Evolutionary conservation across 345 rosid species (phyloP).

Genomic region (Theobroma cacao): DNA sequence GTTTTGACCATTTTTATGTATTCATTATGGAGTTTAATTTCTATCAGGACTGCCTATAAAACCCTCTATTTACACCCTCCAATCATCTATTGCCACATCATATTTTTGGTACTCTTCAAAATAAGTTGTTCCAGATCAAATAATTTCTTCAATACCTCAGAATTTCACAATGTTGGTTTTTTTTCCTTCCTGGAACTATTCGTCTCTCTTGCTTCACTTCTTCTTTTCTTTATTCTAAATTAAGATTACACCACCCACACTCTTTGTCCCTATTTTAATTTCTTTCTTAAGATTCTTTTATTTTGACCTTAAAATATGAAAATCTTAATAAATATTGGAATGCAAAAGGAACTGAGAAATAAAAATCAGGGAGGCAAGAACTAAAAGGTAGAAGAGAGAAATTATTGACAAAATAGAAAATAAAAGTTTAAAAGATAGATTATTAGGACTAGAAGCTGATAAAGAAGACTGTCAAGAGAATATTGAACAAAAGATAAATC

Average conservation of each 20-base stretch:
- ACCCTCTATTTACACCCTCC: background rate
- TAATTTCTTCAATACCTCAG: too few species aligned
- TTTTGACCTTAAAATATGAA: background rate
- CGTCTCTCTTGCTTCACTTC: background rate
- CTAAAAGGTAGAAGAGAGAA: background rate
- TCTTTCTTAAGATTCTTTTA: too few species aligned
- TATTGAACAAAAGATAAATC: too few species aligned
- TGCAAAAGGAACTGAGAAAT: background rate
- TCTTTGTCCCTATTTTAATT: too few species aligned
- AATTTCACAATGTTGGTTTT: background rate
- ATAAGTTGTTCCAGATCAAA: background rate
- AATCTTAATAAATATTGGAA: background rate
- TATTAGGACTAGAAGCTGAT: too few species aligned
- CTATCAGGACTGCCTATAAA: background rate
- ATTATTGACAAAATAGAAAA: too few species aligned
- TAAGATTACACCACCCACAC: background rate
- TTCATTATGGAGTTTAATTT: background rate
- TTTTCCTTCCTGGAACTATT: background rate
- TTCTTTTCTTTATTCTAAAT: too few species aligned
- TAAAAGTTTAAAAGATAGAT: too few species aligned
- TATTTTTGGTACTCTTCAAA: too few species aligned
- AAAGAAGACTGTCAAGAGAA: too few species aligned
- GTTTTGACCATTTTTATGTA: background rate
- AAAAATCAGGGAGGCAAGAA: background rate
- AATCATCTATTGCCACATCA: background rate